These are phyloP conservation scores for Dionaea muscipula DNA, from an alignment of 179 eudicot species.

Conservation along the genomic window DNA sequence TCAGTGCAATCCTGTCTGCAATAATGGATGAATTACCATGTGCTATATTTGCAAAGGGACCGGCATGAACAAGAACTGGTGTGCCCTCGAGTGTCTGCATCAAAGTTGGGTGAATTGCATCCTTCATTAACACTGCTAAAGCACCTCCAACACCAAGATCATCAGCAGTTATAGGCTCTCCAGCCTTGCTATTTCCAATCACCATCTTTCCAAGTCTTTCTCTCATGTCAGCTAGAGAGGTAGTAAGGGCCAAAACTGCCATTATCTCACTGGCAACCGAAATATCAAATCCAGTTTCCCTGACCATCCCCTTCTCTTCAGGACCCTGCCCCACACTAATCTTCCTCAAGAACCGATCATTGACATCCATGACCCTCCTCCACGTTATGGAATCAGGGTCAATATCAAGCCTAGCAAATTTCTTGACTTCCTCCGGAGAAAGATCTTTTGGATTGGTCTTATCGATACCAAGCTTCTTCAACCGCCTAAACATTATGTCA, in stretches of 20 bases:
- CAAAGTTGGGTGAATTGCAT: conserved; percentile 87
- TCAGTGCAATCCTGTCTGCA: conserved; percentile 88
- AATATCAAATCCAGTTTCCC: conserved; percentile 94
- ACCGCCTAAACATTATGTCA: conserved; percentile 70
- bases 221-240: conserved; percentile 86
- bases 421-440: conserved; percentile 60
- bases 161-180: conserved; percentile 87
- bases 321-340: conserved; percentile 89
- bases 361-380: conserved; percentile 97
- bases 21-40: conserved; percentile 94
- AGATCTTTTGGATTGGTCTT: conserved; percentile 80
- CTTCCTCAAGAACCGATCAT: conserved; percentile 87
- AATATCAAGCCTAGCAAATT: conserved; percentile 89
- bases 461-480: conserved; percentile 74
- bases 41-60: conserved; percentile 96
- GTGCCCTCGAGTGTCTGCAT: conserved; percentile 99
- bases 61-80: conserved; percentile 95
- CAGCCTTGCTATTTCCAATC: conserved; percentile 79
- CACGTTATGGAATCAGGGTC: conserved; percentile 83
- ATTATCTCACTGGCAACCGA: conserved; percentile 97
- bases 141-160: conserved; percentile 98
- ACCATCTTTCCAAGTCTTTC: conserved; percentile 97
- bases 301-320: conserved; percentile 92
- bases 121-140: conserved; percentile 86
- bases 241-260: conserved; percentile 95